Base-by-base conservation (phyloP, 2,329 filamentous ascomycete genomes). In the Fusarium sublunatum region DNA sequence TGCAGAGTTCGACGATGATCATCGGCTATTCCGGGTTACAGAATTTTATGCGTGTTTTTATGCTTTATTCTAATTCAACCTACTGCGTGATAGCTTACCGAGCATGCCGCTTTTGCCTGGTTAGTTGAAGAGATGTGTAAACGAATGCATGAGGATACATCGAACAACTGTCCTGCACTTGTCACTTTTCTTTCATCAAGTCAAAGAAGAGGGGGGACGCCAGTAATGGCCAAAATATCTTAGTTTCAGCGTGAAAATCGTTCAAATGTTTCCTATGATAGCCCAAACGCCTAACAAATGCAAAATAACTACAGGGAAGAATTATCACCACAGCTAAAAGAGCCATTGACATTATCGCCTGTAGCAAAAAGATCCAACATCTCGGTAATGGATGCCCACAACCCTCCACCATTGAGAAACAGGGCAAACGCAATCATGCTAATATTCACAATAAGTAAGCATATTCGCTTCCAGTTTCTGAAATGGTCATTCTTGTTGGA, bases 311-410 rank as follows among this genome's bases (percentile, higher is more conserved):
- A 34, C 13, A 34, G 31, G 2, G 34, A 15, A 28, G 57, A 46
- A 24, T 60, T 60, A 15, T 60, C 57, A 19, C 57, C 57, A 8
- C 57, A 60, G 54, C 54, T 58, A 28, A 60, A 60, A 45, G 47
- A 47, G 6, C 57, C 57, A 3, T 38, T 43, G 6, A 58, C 53
- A 8, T 45, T 43, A 12, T 38, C 39, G 8, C 39, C 51, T 8
- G 44, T 42, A 5, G 51, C 42, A n/a, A 61, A 64, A 24, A 58
- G 41, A 8, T 64, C 60, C 11, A 64, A 32, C 52, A 64, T 51
- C 35, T 62, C 47, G 1, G 60, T 48, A n/a, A 68, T 49, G 3
- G 65, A 61, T 10, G 65, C 51, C 63, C 64, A 67, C 1, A 67
- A 50, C 25, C 65, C 65, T 3, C 42, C 53, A 2, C 53, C 52